Conservation (phyloP, 2,329 filamentous ascomycete genomes). For the Monilinia vaccinii-corymbosi region DNA sequence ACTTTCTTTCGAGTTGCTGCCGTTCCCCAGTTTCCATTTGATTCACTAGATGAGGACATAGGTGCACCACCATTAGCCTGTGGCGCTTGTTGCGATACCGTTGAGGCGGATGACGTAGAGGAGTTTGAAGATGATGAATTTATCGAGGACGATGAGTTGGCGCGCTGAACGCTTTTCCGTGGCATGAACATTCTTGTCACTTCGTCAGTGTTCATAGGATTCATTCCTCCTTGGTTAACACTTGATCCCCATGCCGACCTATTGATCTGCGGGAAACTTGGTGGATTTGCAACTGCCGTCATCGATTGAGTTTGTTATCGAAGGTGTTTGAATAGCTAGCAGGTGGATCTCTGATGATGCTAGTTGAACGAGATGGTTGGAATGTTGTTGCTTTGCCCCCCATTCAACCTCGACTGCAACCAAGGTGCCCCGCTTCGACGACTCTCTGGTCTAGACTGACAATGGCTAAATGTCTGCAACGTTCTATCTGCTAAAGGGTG, state of each 20-base stretch:
- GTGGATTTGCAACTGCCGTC: slow-evolving; percentile 60
- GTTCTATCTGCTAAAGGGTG: background rate
- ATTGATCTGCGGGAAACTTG: slow-evolving; percentile 53
- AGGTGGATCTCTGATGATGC: slow-evolving; percentile 9
- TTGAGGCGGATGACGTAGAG: slow-evolving; percentile 52
- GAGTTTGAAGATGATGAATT: slow-evolving; percentile 54
- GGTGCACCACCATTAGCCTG: slow-evolving; percentile 54
- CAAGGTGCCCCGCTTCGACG: slow-evolving; percentile 15
- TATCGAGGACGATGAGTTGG: slow-evolving; percentile 85
- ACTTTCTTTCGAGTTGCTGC: slow-evolving; percentile 41
- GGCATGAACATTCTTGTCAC: slow-evolving; percentile 81
- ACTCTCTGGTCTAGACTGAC: background rate
- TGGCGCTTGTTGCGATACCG: slow-evolving; percentile 51
- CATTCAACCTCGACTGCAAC: slow-evolving; percentile 14
- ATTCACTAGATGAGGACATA: slow-evolving; percentile 22
- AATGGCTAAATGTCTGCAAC: background rate
- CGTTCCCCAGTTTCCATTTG: slow-evolving; percentile 25
- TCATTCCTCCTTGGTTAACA: slow-evolving; percentile 47
- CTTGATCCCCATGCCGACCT: slow-evolving; percentile 59
- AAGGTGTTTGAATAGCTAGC: slow-evolving; percentile 1
- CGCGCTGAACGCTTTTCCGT: slow-evolving; percentile 76
- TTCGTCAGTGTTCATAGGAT: slow-evolving; percentile 75
- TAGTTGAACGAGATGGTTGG: slow-evolving; percentile 9
- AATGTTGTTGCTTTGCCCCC: slow-evolving; percentile 12
- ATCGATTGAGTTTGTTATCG: slow-evolving; percentile 33